Evolutionary conservation across 1,284 basidiomycete genomes (phyloP).

Genomic region (Naganishia sp.): DNA sequence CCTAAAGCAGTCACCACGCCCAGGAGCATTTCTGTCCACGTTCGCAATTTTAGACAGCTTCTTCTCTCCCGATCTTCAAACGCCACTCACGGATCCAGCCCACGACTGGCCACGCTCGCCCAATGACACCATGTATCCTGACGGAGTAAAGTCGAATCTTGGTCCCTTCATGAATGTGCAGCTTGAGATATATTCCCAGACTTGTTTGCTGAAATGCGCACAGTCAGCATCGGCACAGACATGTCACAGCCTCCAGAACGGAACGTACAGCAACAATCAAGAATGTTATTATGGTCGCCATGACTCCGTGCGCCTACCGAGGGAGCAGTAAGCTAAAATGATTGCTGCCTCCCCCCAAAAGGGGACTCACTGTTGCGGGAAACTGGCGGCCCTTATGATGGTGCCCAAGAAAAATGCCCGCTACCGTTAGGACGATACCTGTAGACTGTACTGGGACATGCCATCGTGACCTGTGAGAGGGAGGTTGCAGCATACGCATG

Average conservation of each 20-base stretch:
- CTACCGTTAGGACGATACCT: slow-evolving; percentile 68
- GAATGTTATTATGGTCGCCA: slow-evolving; percentile 68
- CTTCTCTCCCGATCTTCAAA: slow-evolving; percentile 48
- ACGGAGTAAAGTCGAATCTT: slow-evolving; percentile 74
- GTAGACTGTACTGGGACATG: slow-evolving; percentile 79
- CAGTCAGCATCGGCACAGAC: neutral
- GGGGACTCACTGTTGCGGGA: slow-evolving; percentile 58
- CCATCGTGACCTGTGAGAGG: slow-evolving; percentile 60
- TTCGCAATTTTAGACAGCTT: slow-evolving; percentile 48
- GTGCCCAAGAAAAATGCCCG: slow-evolving; percentile 75
- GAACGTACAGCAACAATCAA: slow-evolving; percentile 59
- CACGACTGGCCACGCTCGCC: slow-evolving; percentile 80
- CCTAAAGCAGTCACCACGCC: slow-evolving; percentile 51
- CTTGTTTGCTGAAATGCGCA: slow-evolving; percentile 59
- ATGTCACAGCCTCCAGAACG: no score
- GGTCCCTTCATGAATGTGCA: slow-evolving; percentile 77
- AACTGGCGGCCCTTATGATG: slow-evolving; percentile 76
- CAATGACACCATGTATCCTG: slow-evolving; percentile 73
- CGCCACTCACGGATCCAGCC: slow-evolving; percentile 84
- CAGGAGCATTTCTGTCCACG: slow-evolving; percentile 51
- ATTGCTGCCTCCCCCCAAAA: neutral
- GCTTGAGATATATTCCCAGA: slow-evolving; percentile 86
- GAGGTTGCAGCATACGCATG: neutral
- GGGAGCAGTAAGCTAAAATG: slow-evolving; percentile 13
- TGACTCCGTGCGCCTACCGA: slow-evolving; percentile 61